phyloP scores from a whole-genome alignment of 768 basidiomycete species.

The Coprinellus micaceus region DNA sequence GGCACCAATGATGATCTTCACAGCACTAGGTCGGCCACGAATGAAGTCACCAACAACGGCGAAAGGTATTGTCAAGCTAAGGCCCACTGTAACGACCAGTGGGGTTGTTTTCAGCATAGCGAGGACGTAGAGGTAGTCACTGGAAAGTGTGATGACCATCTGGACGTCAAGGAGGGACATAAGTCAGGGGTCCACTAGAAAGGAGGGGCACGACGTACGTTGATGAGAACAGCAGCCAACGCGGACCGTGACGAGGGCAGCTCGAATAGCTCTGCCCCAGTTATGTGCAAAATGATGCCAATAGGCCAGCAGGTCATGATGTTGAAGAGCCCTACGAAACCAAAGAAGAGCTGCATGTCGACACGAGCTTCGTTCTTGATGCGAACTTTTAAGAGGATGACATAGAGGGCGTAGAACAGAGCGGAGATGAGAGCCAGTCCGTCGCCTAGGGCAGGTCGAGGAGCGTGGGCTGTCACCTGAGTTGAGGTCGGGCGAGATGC shows the following conservation, averaged over 20 bases:
- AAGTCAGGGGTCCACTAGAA: background rate
- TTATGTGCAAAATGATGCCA: slow-evolving; percentile 69
- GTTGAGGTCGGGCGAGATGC: slow-evolving; percentile 16
- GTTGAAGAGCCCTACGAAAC: slow-evolving; percentile 89
- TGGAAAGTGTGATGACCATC: slow-evolving; percentile 81
- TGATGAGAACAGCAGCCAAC: slow-evolving; percentile 35
- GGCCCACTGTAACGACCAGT: slow-evolving; percentile 86
- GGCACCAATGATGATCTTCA: slow-evolving; percentile 71
- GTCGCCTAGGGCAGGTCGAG: slow-evolving; percentile 54
- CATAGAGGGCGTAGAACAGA: slow-evolving; percentile 83
- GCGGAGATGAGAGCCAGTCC: slow-evolving; percentile 82
- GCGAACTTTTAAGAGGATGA: slow-evolving; percentile 84
- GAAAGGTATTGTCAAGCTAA: slow-evolving; percentile 90
- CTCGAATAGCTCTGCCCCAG: slow-evolving; percentile 71
- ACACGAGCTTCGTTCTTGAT: slow-evolving; percentile 78
- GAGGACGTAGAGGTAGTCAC: slow-evolving; percentile 82
- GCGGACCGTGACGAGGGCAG: slow-evolving; percentile 50
- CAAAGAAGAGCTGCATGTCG: slow-evolving; percentile 94
- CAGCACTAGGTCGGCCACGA: slow-evolving; percentile 37
- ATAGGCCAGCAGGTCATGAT: slow-evolving; percentile 73
- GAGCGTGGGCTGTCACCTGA: slow-evolving; percentile 7
- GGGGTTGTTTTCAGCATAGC: slow-evolving; percentile 98
- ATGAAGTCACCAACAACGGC: slow-evolving; percentile 76
- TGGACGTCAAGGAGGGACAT: slow-evolving; percentile 24
- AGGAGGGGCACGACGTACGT: slow-evolving; percentile 26